A percentile compares a stretch with the other conserved stretches of the same genome.
Conservation (phyloP, 371 early-diverging fungal genomes). For the Thermomucor indicae-seudaticae region DNA sequence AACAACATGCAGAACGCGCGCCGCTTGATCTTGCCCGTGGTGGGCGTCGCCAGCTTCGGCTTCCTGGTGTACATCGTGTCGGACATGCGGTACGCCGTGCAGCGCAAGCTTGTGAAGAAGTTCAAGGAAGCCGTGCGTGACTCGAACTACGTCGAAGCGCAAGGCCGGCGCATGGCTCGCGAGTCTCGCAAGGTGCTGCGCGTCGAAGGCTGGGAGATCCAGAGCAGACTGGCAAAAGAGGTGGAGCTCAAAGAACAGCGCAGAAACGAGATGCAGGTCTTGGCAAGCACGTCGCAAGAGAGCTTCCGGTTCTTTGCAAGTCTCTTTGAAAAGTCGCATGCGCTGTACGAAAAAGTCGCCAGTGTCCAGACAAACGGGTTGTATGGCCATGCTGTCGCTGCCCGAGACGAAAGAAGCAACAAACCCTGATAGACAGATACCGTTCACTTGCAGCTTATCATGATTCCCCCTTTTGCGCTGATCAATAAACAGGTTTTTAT, state of each 20-base stretch:
- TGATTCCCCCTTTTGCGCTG: too few species aligned
- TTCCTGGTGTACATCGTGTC: constrained; percentile 74
- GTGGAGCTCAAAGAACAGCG: constrained; percentile 71
- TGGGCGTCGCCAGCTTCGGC: constrained; percentile 64
- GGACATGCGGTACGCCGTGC: constrained; percentile 80
- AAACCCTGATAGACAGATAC: too few species aligned
- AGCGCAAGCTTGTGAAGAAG: constrained; percentile 76
- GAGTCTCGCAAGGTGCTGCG: constrained; percentile 75
- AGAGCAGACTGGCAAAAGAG: constrained; percentile 75
- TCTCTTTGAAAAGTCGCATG: constrained; percentile 44
- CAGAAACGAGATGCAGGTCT: constrained; percentile 57
- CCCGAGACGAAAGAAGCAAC: not conserved
- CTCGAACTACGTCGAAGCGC: constrained; percentile 61
- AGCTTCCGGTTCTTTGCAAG: constrained; percentile 64
- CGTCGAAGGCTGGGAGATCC: constrained; percentile 83
- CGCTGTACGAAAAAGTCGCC: constrained; percentile 39
- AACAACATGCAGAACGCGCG: constrained; percentile 33
- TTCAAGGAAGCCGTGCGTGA: constrained; percentile 67
- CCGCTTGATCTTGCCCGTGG: constrained; percentile 36
- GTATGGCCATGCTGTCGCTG: not conserved
- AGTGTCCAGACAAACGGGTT: constrained; percentile 21
- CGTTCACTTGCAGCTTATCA: too few species aligned
- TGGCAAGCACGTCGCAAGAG: constrained; percentile 57
- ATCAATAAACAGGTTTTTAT: too few species aligned
- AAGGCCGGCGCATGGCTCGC: constrained; percentile 68